Evolutionary conservation across 1,284 basidiomycete genomes (phyloP).

Genomic region (Trametes polyzona): DNA sequence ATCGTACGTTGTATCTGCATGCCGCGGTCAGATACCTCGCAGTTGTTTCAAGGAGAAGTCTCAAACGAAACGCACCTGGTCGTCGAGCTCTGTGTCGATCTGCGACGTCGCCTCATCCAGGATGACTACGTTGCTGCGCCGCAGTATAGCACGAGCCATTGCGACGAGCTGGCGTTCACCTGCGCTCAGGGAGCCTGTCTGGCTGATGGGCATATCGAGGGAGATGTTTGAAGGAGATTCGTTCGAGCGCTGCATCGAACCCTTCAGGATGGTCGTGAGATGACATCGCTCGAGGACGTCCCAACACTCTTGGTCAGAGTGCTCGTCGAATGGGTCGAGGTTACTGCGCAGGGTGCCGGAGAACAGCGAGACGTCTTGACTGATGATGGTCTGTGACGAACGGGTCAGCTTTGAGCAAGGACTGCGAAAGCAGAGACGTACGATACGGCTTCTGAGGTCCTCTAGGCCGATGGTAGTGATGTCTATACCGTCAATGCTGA

Average conservation of each 20-base stretch:
- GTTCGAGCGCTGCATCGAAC: constrained; percentile 20
- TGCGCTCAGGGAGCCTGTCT: constrained; percentile 72
- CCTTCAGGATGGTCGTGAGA: constrained; percentile 47
- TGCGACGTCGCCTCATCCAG: constrained; percentile 87
- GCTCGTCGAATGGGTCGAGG: constrained; percentile 71
- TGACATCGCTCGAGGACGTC: constrained; percentile 70
- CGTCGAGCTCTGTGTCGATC: constrained; percentile 74
- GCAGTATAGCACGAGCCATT: constrained; percentile 72
- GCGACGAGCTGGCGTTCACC: constrained; percentile 86
- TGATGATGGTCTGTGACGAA: constrained; percentile 67
- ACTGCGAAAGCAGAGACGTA: constrained; percentile 35
- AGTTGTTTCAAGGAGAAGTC: no score
- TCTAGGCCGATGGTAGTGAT: constrained; percentile 83
- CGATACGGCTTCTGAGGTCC: constrained; percentile 70
- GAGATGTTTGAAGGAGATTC: constrained; percentile 25
- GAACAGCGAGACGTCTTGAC: constrained; percentile 85
- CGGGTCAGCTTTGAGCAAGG: neutral
- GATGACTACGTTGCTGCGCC: constrained; percentile 79
- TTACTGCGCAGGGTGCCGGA: constrained; percentile 84
- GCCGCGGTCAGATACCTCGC: no score
- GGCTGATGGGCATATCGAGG: constrained; percentile 69
- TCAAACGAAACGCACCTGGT: constrained; percentile 49
- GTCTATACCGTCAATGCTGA: constrained; percentile 82
- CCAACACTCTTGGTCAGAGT: constrained; percentile 65
- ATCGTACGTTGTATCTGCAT: constrained; percentile 79